A percentile compares a stretch with the other conserved stretches of the same genome.
Evolutionary conservation across 1,284 basidiomycete species (phyloP).

Genomic region (Malassezia dermatis): DNA sequence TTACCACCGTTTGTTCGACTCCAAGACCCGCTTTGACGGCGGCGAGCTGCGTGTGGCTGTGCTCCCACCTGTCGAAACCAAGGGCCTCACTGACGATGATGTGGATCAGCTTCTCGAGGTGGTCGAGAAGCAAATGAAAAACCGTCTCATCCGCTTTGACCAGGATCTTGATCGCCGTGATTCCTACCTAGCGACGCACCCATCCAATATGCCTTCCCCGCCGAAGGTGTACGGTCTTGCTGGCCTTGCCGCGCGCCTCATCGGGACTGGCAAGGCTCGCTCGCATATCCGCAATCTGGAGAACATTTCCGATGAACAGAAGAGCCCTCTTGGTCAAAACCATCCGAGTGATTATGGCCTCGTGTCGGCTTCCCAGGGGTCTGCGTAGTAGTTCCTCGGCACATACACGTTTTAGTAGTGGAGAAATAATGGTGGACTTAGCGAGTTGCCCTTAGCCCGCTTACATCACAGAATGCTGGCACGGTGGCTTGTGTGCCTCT

Average conservation of each 20-base stretch:
- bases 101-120: conserved; percentile 55
- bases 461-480: not conserved
- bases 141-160: conserved; percentile 13
- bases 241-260: conserved; percentile 8
- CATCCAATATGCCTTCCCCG: not conserved
- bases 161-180: conserved; percentile 3
- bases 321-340: not conserved
- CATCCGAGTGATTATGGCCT: conserved; percentile 9
- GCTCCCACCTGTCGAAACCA: conserved; percentile 64
- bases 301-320: not conserved
- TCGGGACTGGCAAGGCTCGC: conserved; percentile 2
- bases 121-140: conserved; percentile 22
- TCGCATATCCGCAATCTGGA: conserved; percentile 1
- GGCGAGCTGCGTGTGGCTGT: conserved; percentile 73
- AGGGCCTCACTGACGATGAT: conserved; percentile 60
- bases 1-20: conserved; percentile 70
- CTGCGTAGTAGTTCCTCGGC: not conserved
- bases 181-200: conserved; percentile 1
- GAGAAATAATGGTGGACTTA: not conserved
- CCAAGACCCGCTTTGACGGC: conserved; percentile 62
- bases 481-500: conserved; percentile 25
- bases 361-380: conserved; percentile 1
- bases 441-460: not conserved
- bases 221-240: not conserved
- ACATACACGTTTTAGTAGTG: not conserved